Evolutionary conservation across 1,284 basidiomycete species (phyloP), one percentile per base, ranked within the genome.

Genomic region (Boletus mariae): DNA sequence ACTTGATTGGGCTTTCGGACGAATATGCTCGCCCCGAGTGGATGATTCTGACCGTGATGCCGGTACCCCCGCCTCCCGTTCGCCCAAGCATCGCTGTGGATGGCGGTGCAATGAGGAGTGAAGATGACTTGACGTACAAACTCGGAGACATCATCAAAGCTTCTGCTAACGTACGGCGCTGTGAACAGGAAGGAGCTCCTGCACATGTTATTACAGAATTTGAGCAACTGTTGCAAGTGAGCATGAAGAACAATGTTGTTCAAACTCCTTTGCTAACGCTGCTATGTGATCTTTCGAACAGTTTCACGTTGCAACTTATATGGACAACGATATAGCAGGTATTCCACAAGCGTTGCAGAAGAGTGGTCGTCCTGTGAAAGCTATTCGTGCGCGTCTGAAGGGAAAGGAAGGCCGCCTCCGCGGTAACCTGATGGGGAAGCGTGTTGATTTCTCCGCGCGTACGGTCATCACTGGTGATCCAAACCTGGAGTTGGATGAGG

Each of bases 391-490:
- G 5, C 90, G 97, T 59, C 80, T 99, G 54, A 99, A 99, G 81
- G 97, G 97, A 55, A 99, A 99, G 72, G 97, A 99, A 72, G 97
- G 97, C 44, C 92, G 97, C 68, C 80, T 99, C 50, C 87, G 97
- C 73, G 97, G 97, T 37, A 99, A 99, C 72, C 71, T 99, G 71
- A 99, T 99, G 97, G 97, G 97, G 48, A 99, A 99, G 74, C 94
- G 97, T 75, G 97, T 99, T 55, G 96, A 99, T 70, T 99, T 99
- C 71, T 99, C 97, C 1, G 97, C 97, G 0, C 92, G 97, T 62
- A 99, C 97, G 23, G 97, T 99, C 68, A 99, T 99, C 68, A 98
- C 97, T 5, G 97, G 97, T 71, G 97, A 99, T 73, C 97, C 97
- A 6, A 98, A 99, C 71, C 71, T 99, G 57, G 90, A 97, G 67